phyloP scores from a whole-genome alignment of 768 basidiomycete genomes.

The Leccinum subgranulosum region DNA sequence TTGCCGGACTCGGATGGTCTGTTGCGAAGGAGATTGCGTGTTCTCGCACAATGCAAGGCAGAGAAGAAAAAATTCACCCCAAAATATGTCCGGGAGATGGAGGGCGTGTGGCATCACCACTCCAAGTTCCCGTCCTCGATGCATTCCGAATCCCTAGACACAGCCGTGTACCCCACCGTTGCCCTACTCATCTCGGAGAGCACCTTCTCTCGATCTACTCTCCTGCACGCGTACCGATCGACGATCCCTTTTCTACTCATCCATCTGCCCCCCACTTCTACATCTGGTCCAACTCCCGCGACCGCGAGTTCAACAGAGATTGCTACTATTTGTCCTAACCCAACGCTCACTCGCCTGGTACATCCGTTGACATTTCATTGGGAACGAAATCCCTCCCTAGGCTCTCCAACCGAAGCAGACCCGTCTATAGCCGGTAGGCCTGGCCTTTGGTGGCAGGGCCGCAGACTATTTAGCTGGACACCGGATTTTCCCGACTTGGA shows the following conservation, averaged over 20 bases:
- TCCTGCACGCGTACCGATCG: conserved; percentile 70
- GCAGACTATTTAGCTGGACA: conserved; percentile 19
- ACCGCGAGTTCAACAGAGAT: not conserved
- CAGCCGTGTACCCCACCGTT: conserved; percentile 33
- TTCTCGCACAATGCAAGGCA: conserved; percentile 90
- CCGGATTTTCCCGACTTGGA: conserved; percentile 6
- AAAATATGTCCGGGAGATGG: conserved; percentile 81
- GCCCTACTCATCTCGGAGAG: conserved; percentile 81
- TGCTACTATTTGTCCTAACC: conserved; percentile 22
- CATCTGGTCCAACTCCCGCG: not conserved
- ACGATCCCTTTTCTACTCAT: conserved; percentile 76
- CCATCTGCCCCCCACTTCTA: conserved; percentile 55
- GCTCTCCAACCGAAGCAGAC: not conserved
- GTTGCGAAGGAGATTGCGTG: conserved; percentile 55
- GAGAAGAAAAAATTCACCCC: conserved; percentile 80
- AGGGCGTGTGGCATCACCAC: conserved; percentile 69
- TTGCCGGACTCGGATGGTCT: conserved; percentile 16
- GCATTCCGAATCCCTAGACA: not conserved
- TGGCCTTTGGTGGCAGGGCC: conserved; percentile 39
- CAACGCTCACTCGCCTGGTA: conserved; percentile 17
- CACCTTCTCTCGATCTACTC: conserved; percentile 67
- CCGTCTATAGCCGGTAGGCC: conserved; percentile 28
- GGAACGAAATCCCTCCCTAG: conserved; percentile 14
- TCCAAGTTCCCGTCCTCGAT: not conserved
- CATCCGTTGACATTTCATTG: conserved; percentile 21